Base-by-base conservation (phyloP, 2,329 filamentous ascomycete species). In the Escovopsis sp. region DNA sequence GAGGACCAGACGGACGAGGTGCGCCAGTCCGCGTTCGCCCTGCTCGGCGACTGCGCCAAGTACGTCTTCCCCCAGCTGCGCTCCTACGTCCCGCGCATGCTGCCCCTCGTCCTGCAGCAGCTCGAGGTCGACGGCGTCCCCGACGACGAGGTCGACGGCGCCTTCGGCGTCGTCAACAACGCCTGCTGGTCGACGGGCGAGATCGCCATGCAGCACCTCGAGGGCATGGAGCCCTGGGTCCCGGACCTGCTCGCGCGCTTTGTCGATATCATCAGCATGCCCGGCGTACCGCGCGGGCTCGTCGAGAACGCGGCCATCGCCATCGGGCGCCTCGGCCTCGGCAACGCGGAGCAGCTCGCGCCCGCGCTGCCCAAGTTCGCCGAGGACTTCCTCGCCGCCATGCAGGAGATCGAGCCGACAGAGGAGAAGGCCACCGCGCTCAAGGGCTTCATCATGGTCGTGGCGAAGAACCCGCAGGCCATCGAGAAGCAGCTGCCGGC, bases 141-240 rank as follows among this genome's bases (percentile, higher is more conserved):
- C 14, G 82, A 88, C 46, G 85, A 93, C 51, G 83, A 87, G 46
- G 78, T 86, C 37, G 85, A 94, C 48, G 82, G 76, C 14, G 81
- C 79, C 12, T 95, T 94, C 59, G 86, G 87, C 45, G 88, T 96
- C 27, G 79, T 96, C 45, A 98, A 96, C 71, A 98, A 98, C 57
- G 89, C 91, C 16, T 96, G 89, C 65, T 98, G 91, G 91, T 93
- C 88, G 7, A 80, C 79, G 20, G 91, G 91, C 35, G 91, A 98
- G 65, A 91, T 96, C 47, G 78, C 87, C 13, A 79, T 94, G 60
- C 79, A 85, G 46, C 72, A 84, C 57, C 76, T 79, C 50, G 76
- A 79, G 47, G 76, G 72, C 41, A 84, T 95, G 76, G 71, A 71
- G 1, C 81, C 81, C 1, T 94, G 82, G 57, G 74, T 87, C 9